Base-by-base conservation (phyloP, 805 yeast species). In the Phaffomyces thermotolerans region DNA sequence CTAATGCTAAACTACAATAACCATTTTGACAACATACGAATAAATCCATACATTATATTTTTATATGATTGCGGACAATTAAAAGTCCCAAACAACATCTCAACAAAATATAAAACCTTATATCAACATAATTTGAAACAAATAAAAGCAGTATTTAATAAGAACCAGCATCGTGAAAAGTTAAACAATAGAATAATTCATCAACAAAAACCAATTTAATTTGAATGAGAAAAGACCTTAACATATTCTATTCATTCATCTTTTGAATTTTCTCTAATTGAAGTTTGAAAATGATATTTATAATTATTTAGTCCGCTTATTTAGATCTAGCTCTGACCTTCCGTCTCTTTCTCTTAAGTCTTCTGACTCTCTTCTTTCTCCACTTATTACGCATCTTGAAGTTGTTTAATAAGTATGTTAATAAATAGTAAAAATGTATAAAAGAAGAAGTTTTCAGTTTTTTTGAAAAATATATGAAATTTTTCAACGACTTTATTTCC, bases 301-400 rank as follows among this genome's bases (percentile, higher is more conserved):
- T 31, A 33, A 49, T 44, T 49, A 49, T 46, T 50, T 54, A 54
- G 57, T 64, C 67, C 84, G 85, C 79, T 84, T 84, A 86, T 83
- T 86, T 86, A 81, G 96, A 87, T 87, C 98, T 89, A 78, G 98
- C 98, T 87, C 98, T 88, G 69, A 91, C 96, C 96, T 91, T 91
- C 97, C 98, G 96, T 85, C 98, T 87, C 95, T 91, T 91, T 82
- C 97, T 88, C 87, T 91, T 91, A 72, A 91, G 86, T 87, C 98
- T 88, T 87, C 98, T 90, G 76, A 85, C 95, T 90, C 98, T 91
- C 95, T 91, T 91, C 86, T 91, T 91, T 86, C 96, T 91, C 98
- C 97, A 90, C 85, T 90, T 90, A 78, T 85, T 82, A 83, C 95
- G 84, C 95, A 85, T 85, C 66, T 67, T 51, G 57, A 46, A 44